Evolutionary conservation across 2,329 filamentous ascomycete genomes (phyloP).

Genomic region (Drechmeria coniospora): DNA sequence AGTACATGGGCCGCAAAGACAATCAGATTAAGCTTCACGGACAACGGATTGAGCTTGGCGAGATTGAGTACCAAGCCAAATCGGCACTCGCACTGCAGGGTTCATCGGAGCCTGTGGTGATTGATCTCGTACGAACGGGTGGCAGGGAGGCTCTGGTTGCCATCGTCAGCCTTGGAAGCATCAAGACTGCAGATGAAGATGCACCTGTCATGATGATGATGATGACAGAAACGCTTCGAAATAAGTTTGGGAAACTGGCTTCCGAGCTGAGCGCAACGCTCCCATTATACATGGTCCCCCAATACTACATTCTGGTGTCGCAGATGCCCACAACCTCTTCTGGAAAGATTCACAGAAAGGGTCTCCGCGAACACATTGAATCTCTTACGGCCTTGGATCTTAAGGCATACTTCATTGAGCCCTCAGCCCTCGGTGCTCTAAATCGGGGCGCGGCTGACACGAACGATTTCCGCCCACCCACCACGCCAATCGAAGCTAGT

Average conservation of each 20-base stretch:
- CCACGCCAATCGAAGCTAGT: no score
- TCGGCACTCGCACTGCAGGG: background rate
- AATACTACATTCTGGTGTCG: conserved; percentile 21
- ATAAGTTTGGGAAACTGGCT: background rate
- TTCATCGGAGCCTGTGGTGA: conserved; percentile 2
- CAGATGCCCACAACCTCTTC: conserved; percentile 17
- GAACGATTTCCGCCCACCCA: no score
- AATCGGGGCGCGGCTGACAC: background rate
- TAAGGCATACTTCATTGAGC: background rate
- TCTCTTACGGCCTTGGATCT: conserved; percentile 1
- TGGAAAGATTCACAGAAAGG: conserved; percentile 3
- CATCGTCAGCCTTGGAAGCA: conserved; percentile 1
- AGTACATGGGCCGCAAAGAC: background rate
- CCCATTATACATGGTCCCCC: conserved; percentile 25
- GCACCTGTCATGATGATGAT: conserved; percentile 1
- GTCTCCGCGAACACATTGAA: background rate
- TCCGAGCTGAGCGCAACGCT: conserved; percentile 1
- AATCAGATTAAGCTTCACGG: conserved; percentile 6
- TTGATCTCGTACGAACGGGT: conserved; percentile 1
- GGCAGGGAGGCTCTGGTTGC: background rate
- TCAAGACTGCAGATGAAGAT: background rate
- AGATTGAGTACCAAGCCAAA: conserved; percentile 6
- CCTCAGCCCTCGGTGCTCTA: background rate
- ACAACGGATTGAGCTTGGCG: conserved; percentile 8
- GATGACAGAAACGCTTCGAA: background rate